Conservation (phyloP, 208 protist species). For the Herpetomonas muscarum region DNA sequence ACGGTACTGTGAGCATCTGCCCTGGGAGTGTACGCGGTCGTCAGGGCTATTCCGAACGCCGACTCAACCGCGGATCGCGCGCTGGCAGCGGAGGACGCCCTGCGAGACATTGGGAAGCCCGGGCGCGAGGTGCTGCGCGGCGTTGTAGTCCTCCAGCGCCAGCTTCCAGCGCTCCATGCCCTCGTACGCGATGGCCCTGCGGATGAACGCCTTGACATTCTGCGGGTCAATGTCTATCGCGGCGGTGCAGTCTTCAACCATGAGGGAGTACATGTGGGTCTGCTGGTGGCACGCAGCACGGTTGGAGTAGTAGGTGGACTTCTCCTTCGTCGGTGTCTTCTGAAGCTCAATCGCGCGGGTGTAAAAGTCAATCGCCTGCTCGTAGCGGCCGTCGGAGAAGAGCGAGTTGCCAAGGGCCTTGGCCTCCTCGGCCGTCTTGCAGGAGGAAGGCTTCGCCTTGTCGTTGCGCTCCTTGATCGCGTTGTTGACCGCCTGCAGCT, state of each 20-base stretch:
- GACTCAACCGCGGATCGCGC: constrained; percentile 43
- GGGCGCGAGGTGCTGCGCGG: constrained; percentile 51
- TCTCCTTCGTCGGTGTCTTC: constrained; percentile 47
- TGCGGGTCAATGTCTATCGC: constrained; percentile 70
- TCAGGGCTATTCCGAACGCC: too few relatives aligned
- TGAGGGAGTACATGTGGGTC: constrained; percentile 78
- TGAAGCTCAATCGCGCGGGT: constrained; percentile 85
- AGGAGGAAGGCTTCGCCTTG: constrained; percentile 60
- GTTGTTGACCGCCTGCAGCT: constrained; percentile 60
- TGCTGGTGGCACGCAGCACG: constrained; percentile 90
- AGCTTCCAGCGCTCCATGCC: constrained; percentile 90
- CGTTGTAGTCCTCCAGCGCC: constrained; percentile 84
- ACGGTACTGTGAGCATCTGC: too few relatives aligned
- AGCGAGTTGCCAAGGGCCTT: constrained; percentile 88
- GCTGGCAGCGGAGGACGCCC: constrained; percentile 79
- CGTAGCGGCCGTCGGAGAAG: constrained; percentile 88
- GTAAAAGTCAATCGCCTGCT: constrained; percentile 85
- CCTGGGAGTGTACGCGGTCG: too few relatives aligned
- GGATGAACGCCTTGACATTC: constrained; percentile 88
- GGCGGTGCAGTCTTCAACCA: constrained; percentile 84
- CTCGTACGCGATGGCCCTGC: constrained; percentile 89
- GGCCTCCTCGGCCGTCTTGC: constrained; percentile 82
- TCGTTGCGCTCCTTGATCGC: constrained; percentile 78
- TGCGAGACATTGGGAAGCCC: constrained; percentile 56
- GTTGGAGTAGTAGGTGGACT: constrained; percentile 89